Evolutionary conservation across 106 monocot species (phyloP).

Genomic region (Cymbidium sinense): DNA sequence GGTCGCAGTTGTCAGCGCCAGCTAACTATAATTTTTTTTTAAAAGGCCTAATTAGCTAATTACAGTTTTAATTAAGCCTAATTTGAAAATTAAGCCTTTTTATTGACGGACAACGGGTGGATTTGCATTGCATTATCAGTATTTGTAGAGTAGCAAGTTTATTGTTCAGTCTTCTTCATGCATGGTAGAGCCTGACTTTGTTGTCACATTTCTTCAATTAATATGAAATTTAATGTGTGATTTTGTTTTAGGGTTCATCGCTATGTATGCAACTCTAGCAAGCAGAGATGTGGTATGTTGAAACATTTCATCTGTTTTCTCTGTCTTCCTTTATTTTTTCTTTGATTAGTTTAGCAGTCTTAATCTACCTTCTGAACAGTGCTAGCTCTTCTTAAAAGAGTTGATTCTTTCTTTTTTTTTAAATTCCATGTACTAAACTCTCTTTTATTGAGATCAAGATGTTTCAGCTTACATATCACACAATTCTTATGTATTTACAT

Average conservation of each 20-base stretch:
- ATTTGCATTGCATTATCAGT: background rate
- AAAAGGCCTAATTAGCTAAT: too few species aligned
- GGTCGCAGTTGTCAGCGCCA: too few species aligned
- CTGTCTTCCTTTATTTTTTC: background rate
- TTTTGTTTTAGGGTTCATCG: conserved; percentile 35
- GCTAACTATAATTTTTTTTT: too few species aligned
- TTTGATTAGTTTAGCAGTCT: background rate
- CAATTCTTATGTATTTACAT: too few species aligned
- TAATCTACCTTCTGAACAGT: background rate
- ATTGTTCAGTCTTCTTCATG: background rate
- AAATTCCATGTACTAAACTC: background rate
- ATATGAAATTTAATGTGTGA: background rate
- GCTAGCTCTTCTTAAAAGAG: background rate
- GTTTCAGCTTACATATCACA: too few species aligned
- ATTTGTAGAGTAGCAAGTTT: background rate
- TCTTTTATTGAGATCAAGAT: background rate
- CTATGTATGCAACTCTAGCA: conserved; percentile 33
- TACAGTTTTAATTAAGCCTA: too few species aligned
- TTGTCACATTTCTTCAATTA: background rate
- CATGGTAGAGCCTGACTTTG: background rate
- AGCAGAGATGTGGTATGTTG: conserved; percentile 31
- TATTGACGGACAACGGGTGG: too few species aligned
- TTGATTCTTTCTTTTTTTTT: background rate
- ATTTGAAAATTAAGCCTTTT: too few species aligned
- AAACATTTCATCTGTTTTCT: background rate